Percentiles rank a stretch among this genome's conserved stretches.
Evolutionary conservation across 2,329 filamentous ascomycete genomes (phyloP).

Genomic region (Epichloe sibirici): DNA sequence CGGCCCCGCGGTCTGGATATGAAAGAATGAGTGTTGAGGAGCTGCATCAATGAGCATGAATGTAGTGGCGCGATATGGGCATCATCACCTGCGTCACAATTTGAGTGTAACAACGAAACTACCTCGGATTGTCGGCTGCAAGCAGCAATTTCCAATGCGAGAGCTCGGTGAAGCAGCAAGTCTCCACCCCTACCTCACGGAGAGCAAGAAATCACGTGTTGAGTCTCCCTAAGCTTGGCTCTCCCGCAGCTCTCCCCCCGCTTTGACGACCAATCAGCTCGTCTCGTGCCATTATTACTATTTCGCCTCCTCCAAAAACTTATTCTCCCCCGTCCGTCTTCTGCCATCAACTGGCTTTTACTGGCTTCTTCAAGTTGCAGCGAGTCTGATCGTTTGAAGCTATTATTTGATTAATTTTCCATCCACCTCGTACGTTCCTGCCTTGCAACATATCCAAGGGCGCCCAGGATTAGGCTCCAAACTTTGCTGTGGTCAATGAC

Average conservation of each 20-base stretch:
- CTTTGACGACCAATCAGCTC: conserved; percentile 20
- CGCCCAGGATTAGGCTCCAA: conserved; percentile 5
- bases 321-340: not conserved
- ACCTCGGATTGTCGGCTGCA: not conserved
- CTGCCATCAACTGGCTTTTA: not conserved
- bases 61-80: conserved; percentile 1
- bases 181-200: not conserved
- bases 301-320: not conserved
- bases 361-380: conserved; percentile 1
- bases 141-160: not conserved
- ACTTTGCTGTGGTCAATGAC: conserved; percentile 11
- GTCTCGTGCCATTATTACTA: conserved; percentile 7
- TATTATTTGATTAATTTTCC: not conserved
- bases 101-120: not conserved
- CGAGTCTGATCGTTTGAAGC: conserved; percentile 5
- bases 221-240: conserved; percentile 6
- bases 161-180: not conserved
- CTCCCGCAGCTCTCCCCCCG: conserved; percentile 14
- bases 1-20: no score
- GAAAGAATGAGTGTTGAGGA: no score
- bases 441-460: not conserved
- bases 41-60: not conserved
- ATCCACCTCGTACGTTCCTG: not conserved
- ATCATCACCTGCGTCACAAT: not conserved
- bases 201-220: conserved; percentile 4